A percentile compares a stretch with the other conserved stretches of the same genome.
Conservation (phyloP, 225 moss, liverwort and hornwort genomes). For the Asterella californica region DNA sequence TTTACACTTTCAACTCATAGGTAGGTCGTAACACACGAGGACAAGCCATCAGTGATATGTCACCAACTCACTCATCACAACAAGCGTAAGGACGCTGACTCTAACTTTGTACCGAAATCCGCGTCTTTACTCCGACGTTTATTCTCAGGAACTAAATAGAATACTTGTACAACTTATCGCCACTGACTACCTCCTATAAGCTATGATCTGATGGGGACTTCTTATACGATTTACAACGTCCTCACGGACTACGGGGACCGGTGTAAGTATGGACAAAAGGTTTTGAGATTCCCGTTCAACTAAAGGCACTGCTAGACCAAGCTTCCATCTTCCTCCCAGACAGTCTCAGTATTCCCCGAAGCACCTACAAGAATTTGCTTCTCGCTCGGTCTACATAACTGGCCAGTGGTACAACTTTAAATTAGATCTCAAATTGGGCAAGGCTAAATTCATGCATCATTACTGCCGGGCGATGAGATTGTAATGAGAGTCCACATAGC, state of each 20-base stretch:
- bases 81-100: no score
- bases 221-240: background rate
- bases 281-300: background rate
- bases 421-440: background rate
- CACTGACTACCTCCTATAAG: background rate
- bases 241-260: background rate
- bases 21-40: no score
- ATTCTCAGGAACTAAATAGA: background rate
- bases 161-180: background rate
- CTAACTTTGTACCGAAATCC: no score
- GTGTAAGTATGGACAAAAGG: background rate
- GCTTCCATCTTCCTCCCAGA: no score
- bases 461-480: constrained; percentile 25
- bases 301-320: background rate
- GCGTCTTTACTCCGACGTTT: background rate
- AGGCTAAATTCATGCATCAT: background rate
- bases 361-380: background rate
- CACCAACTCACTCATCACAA: no score
- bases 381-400: background rate
- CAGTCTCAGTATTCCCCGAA: no score
- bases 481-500: constrained; percentile 46
- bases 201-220: background rate
- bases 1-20: no score
- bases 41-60: no score
- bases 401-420: constrained; percentile 11